A percentile compares a stretch with the other conserved stretches of the same genome.
These are phyloP conservation scores for Pachysandra terminalis DNA, from an alignment of 164 flowering plant genomes.

Conservation along the genomic window DNA sequence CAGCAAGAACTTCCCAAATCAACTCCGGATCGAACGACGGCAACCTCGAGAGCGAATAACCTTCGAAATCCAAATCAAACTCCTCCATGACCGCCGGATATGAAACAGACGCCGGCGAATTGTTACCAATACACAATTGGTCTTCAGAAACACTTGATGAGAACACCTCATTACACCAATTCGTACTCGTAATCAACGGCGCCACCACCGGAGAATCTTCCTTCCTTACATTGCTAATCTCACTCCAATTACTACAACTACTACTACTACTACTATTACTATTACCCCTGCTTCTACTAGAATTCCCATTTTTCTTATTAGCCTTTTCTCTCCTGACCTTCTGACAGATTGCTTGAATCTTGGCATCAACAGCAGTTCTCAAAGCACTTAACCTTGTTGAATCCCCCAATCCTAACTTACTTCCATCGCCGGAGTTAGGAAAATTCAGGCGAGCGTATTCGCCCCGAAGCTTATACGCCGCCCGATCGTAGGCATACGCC, in stretches of 20 bases:
- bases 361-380: conserved; percentile 67
- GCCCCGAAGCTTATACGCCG: conserved; percentile 86
- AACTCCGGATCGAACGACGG: conserved; percentile 87
- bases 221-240: conserved; percentile 6
- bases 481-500: conserved; percentile 90
- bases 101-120: conserved; percentile 29
- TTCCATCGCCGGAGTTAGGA: conserved; percentile 56
- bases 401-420: conserved; percentile 44
- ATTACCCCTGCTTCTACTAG: background rate
- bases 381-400: conserved; percentile 37
- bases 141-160: conserved; percentile 41
- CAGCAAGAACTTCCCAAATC: conserved; percentile 90
- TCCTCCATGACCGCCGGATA: conserved; percentile 11
- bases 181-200: conserved; percentile 9
- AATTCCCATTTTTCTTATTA: conserved; percentile 24
- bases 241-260: background rate
- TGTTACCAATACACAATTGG: conserved; percentile 33
- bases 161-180: conserved; percentile 19
- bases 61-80: conserved; percentile 37
- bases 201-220: conserved; percentile 20
- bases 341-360: conserved; percentile 78
- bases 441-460: conserved; percentile 89
- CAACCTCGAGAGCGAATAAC: conserved; percentile 55
- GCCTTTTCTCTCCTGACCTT: conserved; percentile 49
- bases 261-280: background rate